A percentile compares a stretch with the other conserved stretches of the same genome.
Evolutionary conservation across 1,284 basidiomycete species (phyloP).

Genomic region (Wolfiporia cocos): DNA sequence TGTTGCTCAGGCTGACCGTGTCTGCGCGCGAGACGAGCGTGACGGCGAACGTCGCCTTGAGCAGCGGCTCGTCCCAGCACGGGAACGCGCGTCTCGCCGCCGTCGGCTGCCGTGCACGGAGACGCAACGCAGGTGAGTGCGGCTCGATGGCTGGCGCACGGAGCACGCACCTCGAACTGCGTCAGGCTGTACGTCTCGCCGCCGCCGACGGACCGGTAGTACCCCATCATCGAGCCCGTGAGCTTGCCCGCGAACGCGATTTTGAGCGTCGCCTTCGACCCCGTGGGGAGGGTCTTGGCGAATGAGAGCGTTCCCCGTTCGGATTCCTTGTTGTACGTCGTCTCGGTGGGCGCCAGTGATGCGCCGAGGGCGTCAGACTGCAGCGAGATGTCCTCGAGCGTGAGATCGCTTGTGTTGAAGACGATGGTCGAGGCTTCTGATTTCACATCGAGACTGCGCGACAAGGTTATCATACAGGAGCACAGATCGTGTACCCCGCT

Average conservation of each 20-base stretch:
- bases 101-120: constrained; percentile 55
- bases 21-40: constrained; percentile 80
- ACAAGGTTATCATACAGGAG: not conserved
- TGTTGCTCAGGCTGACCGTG: constrained; percentile 83
- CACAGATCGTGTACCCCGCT: constrained; percentile 17
- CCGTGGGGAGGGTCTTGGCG: constrained; percentile 47
- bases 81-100: constrained; percentile 81
- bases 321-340: constrained; percentile 52
- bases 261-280: constrained; percentile 58
- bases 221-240: constrained; percentile 67
- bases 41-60: constrained; percentile 86
- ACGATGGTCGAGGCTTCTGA: constrained; percentile 61
- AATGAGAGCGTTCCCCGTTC: constrained; percentile 65
- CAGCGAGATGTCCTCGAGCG: constrained; percentile 64
- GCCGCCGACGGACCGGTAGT: constrained; percentile 59
- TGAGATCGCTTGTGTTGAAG: constrained; percentile 71
- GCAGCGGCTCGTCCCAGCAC: constrained; percentile 90
- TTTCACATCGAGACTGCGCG: constrained; percentile 60
- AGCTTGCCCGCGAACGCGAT: constrained; percentile 62
- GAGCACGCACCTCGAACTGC: constrained; percentile 63
- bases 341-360: constrained; percentile 41
- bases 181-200: constrained; percentile 64
- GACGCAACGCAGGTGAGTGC: not conserved
- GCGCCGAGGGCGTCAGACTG: constrained; percentile 47
- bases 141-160: constrained; percentile 15